Base-by-base conservation (phyloP, 345 rosid genomes). In the Murraya koenigii region DNA sequence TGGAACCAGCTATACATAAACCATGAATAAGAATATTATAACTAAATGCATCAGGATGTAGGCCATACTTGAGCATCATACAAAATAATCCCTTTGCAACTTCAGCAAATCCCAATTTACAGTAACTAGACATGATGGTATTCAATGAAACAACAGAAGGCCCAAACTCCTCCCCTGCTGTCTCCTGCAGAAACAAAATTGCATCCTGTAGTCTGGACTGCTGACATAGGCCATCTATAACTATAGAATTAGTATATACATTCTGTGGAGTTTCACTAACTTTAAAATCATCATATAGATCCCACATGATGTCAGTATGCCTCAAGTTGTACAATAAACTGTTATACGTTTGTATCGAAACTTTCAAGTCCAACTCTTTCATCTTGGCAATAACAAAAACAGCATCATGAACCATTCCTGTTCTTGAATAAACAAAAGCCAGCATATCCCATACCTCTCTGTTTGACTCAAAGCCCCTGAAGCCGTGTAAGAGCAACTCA, bases 1-100 rank as follows among this genome's bases (percentile, higher is more conserved):
- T 82, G 65, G 93, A 89, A 66, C 97, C 94, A 79, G 89, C 91
- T 32, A 83, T 59, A 80, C 90, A 90, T 70, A 89, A 86, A 36
- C 95, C 95, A 59, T 89, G 91, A 77, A 94, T 85, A 75, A 94
- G 94, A 80, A 92, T 94, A 85, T 92, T 94, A 77, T 89, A 92
- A 78, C 92, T 90, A 82, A 87, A 87, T 58, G 75, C 80, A 84
- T 89, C 90, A 52, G 97, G 94, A 85, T 86, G 84, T 69, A 92
- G 75, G 69, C 97, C 97, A 80, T 78, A 82, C 77, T 94, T 94
- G 70, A 90, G 86, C 90, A 94, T 82, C 89, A 86, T 84, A 83
- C 90, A 82, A 71, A 94, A 79, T 72, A 89, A 86, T 3, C 92
- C 89, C 86, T 88, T 91, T 3, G 98, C 92, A 73, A 54, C 80